Conservation (phyloP, 1,139 yeast genomes). For the Waltiozyma sp. region DNA sequence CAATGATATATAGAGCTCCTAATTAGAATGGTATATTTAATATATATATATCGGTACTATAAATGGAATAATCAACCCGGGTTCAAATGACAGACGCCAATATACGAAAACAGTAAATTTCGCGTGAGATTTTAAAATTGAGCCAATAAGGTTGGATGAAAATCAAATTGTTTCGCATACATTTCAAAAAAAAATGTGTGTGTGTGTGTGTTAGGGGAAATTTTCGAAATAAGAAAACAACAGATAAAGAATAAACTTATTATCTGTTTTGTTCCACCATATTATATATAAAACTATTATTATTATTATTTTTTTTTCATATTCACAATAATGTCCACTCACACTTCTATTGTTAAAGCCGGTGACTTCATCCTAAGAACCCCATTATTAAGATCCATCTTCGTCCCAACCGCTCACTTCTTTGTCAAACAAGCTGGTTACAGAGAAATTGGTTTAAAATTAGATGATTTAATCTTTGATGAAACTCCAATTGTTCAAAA, state of each 20-base stretch:
- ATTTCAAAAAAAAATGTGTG: neutral
- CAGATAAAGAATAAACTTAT: too few relatives aligned
- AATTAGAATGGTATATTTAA: too few relatives aligned
- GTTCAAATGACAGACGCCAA: neutral
- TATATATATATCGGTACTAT: too few relatives aligned
- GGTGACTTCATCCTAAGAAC: conserved; percentile 75
- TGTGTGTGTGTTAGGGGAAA: too few relatives aligned
- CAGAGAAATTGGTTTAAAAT: conserved; percentile 85
- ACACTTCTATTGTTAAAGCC: conserved; percentile 73
- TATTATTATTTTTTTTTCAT: too few relatives aligned
- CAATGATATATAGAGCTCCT: neutral
- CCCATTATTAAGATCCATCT: conserved; percentile 64
- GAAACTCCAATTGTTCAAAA: conserved; percentile 81
- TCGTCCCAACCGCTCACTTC: conserved; percentile 69
- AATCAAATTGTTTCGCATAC: conserved; percentile 7
- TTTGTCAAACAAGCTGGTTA: conserved; percentile 74
- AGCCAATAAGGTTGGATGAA: conserved; percentile 12
- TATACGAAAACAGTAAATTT: neutral
- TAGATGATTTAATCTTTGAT: conserved; percentile 79
- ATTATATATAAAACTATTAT: too few relatives aligned
- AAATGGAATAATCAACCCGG: too few relatives aligned
- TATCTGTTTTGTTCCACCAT: too few relatives aligned
- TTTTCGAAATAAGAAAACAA: neutral
- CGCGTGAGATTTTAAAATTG: neutral
- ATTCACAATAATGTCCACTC: conserved; percentile 27